Base-by-base conservation (phyloP, 2,329 filamentous ascomycete genomes). In the Xylariaceae sp. region DNA sequence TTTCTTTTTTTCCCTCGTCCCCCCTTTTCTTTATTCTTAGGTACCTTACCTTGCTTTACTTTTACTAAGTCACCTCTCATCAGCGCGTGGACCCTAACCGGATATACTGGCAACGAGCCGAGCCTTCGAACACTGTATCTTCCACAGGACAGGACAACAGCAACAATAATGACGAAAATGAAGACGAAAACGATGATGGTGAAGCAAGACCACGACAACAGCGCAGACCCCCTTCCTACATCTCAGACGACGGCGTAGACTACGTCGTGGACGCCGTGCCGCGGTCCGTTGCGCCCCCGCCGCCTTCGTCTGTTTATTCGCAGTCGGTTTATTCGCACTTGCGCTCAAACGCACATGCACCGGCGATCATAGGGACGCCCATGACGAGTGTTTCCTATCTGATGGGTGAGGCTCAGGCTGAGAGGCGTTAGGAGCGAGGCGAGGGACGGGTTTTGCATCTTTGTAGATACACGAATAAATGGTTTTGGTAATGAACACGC, bases 11-110 rank as follows among this genome's bases (percentile, higher is more conserved):
- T 16, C 36, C 17, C 14, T 4, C 8, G 13, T 19, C n/a, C 11
- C 19, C 3, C 13, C 35, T 11, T 9, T n/a, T 17, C 14, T 19
- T 9, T 36, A 12, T 13, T 11, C 6, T 7, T 7, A 24, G 21
- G 11, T 24, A 24, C 17, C 12, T 13, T 8, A 14, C 21, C 31
- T 14, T 14, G 5, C 15, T 17, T 13, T 15, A 8, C n/a, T n/a
- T 36, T 33, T n/a, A 16, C 11, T 31, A 34, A 11, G 44, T 47
- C 21, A 49, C 36, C 18, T 19, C 12, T 23, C 37, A 11, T 21
- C 52, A 85, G 76, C 74, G 85, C 33, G 83, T 88, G 21, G 84
- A 94, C 53, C 88, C 88, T 1, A 78, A 90, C 54, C 70, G 87
- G 11, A 70, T 94, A 17, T 88, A 85, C 58, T 94, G 87, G 87